Base-by-base conservation (phyloP, 495 filamentous ascomycete species). In the Aspergillus nidulans region DNA sequence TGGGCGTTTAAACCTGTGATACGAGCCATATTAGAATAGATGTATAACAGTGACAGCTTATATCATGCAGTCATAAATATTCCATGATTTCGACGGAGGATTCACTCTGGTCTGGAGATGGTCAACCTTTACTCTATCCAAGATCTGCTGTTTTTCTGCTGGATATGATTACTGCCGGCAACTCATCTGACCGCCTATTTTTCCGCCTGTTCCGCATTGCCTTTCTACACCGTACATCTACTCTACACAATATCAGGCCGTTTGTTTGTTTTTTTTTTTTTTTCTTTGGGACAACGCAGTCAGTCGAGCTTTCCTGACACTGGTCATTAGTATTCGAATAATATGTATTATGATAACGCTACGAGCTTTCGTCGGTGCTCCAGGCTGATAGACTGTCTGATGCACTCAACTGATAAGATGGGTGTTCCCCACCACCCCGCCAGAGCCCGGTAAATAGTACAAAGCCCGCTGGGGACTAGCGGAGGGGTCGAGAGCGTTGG, bases 1-100 rank as follows among this genome's bases (percentile, higher is more conserved):
- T 88, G 81, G 25, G 89, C 82, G 65, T 91, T 84, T 9, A 90
- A 72, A 5, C 74, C 77, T 60, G 66, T 69, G 43, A 76, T 74
- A 18, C 67, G 69, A 19, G 69, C 68, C 73, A 76, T 75, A 21
- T 0, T 9, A 20, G 6, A 9, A 12, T 12, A 12, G 18, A 38
- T 43, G 15, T 23, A 18, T 39, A 4, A n/a, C 15, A 39, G 13
- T 18, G 36, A 39, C 1, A 39, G 8, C 3, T 5, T 39, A 4
- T 39, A 5, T 1, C 3, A 39, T 39, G 36, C 15, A 39, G n/a
- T 36, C 16, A n/a, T 47, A 15, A 23, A 10, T 24, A 47, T 18
- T 30, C 2, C 25, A 47, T 47, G 24, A 39, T 39, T 4, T 18
- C 36, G 15, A 18, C n/a, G n/a, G 15, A 18, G 3, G n/a, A 18